Base-by-base conservation (phyloP, 495 filamentous ascomycete genomes). In the Halenospora varia region DNA sequence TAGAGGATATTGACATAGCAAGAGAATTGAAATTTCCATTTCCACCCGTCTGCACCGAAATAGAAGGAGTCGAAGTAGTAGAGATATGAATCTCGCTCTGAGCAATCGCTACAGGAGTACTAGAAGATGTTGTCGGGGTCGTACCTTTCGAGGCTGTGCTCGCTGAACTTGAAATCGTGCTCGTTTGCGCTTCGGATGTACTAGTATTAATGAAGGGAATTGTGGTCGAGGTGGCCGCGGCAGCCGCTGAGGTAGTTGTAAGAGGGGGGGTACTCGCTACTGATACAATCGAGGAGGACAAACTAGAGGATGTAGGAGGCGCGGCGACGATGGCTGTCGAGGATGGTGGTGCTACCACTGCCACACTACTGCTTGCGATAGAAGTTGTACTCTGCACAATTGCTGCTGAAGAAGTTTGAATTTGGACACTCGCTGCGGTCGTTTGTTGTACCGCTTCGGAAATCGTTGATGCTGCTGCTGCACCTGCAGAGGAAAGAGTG, bases 1-100 rank as follows among this genome's bases (percentile, higher is more conserved):
- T 26, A 25, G 56, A 50, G 19, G 59, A 55, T 22, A 51, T 59
- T 1, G 65, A 52, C 17, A 53, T 52, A 3, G 55, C 59, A 41
- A 62, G 59, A 23, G 69, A 66, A n/a, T 58, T 53, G 61, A 60
- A 22, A 63, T 48, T 51, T n/a, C 44, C 55, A 25, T 29, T 51
- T 10, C 44, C 45, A 51, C 51, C 42, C 48, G 47, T 59, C 15
- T 25, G n/a, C 35, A 41, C 44, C 10, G 44, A n/a, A n/a, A n/a
- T 26, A 20, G 13, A 60, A 51, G 45, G 53, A 9, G 51, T 50
- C 22, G 51, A 35, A 15, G 61, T 39, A 35, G 57, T 25, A n/a
- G n/a, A n/a, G n/a, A n/a, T n/a, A 53, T 23, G 39, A 23, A 63
- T 48, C 29, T 66, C 64, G 57, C 64, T 66, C 29, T 66, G 61